Conservation (phyloP, 1,139 yeast species). For the Nematodospora anomalae region DNA sequence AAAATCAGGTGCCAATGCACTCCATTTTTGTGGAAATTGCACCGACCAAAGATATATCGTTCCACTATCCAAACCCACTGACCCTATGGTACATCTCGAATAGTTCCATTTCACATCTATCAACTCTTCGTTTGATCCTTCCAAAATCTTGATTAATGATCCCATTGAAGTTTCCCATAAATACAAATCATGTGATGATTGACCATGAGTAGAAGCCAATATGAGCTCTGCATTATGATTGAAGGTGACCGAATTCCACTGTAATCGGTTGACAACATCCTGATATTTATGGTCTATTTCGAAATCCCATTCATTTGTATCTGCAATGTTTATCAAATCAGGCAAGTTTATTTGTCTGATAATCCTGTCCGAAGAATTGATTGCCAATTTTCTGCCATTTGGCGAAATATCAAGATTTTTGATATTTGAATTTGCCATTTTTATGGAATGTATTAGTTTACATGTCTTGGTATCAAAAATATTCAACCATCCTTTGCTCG, state of each 20-base stretch:
- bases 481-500: conserved; percentile 76
- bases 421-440: conserved; percentile 67
- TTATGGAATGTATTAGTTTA: conserved; percentile 47
- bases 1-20: conserved; percentile 95
- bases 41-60: conserved; percentile 81
- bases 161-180: conserved; percentile 94
- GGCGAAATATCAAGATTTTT: conserved; percentile 67
- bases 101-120: conserved; percentile 87
- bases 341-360: conserved; percentile 69
- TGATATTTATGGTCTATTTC: conserved; percentile 82
- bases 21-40: conserved; percentile 89
- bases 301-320: conserved; percentile 49
- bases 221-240: conserved; percentile 81
- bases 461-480: conserved; percentile 37
- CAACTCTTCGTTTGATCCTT: conserved; percentile 88
- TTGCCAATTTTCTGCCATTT: conserved; percentile 67
- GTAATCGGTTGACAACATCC: conserved; percentile 84
- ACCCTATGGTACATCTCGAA: conserved; percentile 69
- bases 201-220: conserved; percentile 86
- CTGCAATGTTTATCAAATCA: conserved; percentile 36
- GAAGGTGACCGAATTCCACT: conserved; percentile 83
- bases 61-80: conserved; percentile 90
- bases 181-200: conserved; percentile 82
- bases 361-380: conserved; percentile 81
- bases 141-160: conserved; percentile 80